phyloP scores from a whole-genome alignment of 164 flowering plant species.

The Dillenia turbinata region DNA sequence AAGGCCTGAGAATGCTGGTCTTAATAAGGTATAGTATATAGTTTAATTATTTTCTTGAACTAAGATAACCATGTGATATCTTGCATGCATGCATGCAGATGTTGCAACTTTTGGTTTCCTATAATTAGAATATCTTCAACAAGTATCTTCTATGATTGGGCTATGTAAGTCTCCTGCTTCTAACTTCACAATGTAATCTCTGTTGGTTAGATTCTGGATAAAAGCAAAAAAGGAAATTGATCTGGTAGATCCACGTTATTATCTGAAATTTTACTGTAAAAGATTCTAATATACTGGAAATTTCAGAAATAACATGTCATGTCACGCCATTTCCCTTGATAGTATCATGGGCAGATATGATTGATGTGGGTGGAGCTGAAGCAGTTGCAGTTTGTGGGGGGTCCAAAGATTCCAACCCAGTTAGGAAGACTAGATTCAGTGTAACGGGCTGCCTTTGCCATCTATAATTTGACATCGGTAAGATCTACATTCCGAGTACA shows the following conservation, averaged over 20 bases:
- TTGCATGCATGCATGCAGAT: not conserved
- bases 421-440: constrained; percentile 75
- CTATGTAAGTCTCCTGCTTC: constrained; percentile 15
- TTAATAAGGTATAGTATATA: constrained; percentile 58
- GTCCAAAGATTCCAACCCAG: constrained; percentile 67
- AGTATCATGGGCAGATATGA: constrained; percentile 95
- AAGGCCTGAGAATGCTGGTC: constrained; percentile 84
- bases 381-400: constrained; percentile 88
- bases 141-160: constrained; percentile 8
- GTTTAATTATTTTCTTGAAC: constrained; percentile 3
- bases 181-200: constrained; percentile 33
- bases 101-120: not conserved
- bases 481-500: no score
- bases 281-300: not conserved
- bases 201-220: constrained; percentile 58
- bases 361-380: constrained; percentile 89
- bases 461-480: no score
- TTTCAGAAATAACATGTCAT: not conserved
- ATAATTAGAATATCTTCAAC: not conserved
- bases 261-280: constrained; percentile 2
- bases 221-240: constrained; percentile 73
- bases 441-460: constrained; percentile 28
- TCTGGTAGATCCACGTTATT: constrained; percentile 48
- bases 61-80: no score
- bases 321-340: constrained; percentile 11